Conservation (phyloP, 441 rosid genomes). For the Sinapis alba region DNA sequence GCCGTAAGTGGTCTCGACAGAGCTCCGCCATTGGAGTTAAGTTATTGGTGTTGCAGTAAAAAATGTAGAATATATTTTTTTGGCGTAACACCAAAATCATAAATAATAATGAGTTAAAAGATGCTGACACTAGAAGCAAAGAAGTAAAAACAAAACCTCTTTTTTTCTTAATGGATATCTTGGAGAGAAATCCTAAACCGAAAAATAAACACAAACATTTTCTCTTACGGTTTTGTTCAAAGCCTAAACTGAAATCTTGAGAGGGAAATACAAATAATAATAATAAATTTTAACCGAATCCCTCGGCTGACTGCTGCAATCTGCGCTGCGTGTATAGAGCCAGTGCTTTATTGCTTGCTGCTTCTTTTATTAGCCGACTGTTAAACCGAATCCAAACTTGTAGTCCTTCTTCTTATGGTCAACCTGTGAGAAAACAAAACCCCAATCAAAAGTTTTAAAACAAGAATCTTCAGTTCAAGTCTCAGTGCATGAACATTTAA, state of each 20-base stretch:
- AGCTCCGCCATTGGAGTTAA: too few relatives aligned
- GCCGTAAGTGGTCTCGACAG: too few relatives aligned
- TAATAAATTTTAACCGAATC: slow-evolving; percentile 19
- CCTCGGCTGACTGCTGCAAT: slow-evolving; percentile 19
- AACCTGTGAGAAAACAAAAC: slow-evolving; percentile 50
- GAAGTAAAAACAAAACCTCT: slow-evolving; percentile 22
- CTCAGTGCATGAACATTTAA: neutral
- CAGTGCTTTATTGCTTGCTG: slow-evolving; percentile 33
- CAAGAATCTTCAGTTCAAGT: neutral
- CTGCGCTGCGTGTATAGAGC: slow-evolving; percentile 18
- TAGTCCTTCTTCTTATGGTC: slow-evolving; percentile 93
- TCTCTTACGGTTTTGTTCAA: slow-evolving; percentile 5
- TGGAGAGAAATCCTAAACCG: slow-evolving; percentile 22
- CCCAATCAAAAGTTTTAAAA: neutral
- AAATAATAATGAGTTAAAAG: neutral
- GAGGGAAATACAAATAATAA: slow-evolving; percentile 14
- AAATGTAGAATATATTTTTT: too few relatives aligned
- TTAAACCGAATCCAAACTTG: slow-evolving; percentile 94
- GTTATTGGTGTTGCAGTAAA: too few relatives aligned
- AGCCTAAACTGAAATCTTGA: slow-evolving; percentile 32
- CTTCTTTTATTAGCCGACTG: slow-evolving; percentile 59
- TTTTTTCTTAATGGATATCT: neutral
- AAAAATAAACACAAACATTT: slow-evolving; percentile 23
- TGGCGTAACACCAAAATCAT: too few relatives aligned
- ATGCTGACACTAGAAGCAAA: neutral